Evolutionary conservation across 2,329 filamentous ascomycete genomes (phyloP).

Genomic region (Acrocalymma vagum): DNA sequence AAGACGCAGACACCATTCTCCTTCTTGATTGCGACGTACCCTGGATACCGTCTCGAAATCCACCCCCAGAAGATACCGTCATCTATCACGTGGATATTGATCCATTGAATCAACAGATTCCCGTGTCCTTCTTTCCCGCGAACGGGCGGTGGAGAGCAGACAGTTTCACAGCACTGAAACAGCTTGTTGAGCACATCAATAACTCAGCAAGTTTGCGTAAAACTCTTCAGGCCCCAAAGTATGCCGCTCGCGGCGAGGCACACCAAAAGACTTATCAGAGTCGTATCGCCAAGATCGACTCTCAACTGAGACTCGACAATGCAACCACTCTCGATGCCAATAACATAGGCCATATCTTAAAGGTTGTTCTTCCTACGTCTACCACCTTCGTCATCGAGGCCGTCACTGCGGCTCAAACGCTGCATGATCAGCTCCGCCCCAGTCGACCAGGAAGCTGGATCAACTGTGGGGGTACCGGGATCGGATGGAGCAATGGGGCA

Average conservation of each 20-base stretch:
- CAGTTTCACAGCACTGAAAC: slow-evolving; percentile 58
- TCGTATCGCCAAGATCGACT: slow-evolving; percentile 28
- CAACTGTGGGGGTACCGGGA: slow-evolving; percentile 63
- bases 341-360: slow-evolving; percentile 21
- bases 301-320: slow-evolving; percentile 23
- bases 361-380: slow-evolving; percentile 8
- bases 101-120: slow-evolving; percentile 75
- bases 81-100: slow-evolving; percentile 73
- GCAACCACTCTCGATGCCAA: slow-evolving; percentile 21
- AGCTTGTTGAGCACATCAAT: slow-evolving; percentile 37
- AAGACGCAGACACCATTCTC: slow-evolving; percentile 23
- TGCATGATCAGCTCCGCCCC: slow-evolving; percentile 23
- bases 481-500: slow-evolving; percentile 64
- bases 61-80: slow-evolving; percentile 60
- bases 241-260: slow-evolving; percentile 3
- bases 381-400: slow-evolving; percentile 25
- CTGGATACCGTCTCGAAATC: slow-evolving; percentile 50
- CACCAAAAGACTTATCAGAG: slow-evolving; percentile 18
- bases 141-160: slow-evolving; percentile 73
- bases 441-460: slow-evolving; percentile 57
- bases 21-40: slow-evolving; percentile 31
- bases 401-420: slow-evolving; percentile 13
- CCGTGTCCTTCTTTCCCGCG: slow-evolving; percentile 75
- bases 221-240: slow-evolving; percentile 4
- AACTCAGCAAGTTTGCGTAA: slow-evolving; percentile 5